These are phyloP conservation scores for Lentinula lateritia DNA, from an alignment of 768 basidiomycete species.

Conservation along the genomic window DNA sequence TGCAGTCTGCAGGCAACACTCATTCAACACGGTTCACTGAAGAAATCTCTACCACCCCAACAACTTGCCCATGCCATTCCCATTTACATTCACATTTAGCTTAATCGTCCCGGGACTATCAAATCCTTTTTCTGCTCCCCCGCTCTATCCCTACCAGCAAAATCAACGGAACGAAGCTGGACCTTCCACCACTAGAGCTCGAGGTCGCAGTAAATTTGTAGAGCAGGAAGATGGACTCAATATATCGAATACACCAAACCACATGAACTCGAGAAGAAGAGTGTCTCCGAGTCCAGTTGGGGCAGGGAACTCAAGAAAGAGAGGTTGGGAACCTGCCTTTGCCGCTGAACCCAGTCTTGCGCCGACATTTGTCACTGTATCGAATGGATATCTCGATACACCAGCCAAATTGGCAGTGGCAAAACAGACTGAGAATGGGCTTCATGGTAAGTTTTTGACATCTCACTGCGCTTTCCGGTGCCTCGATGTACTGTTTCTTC, in stretches of 20 bases:
- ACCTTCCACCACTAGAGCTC: not conserved
- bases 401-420: conserved; percentile 50
- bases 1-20: too few species aligned
- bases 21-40: not conserved
- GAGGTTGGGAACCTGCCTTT: conserved; percentile 69
- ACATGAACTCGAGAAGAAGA: conserved; percentile 20
- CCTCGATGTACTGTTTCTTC: not conserved
- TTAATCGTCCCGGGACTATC: conserved; percentile 58
- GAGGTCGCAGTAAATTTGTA: not conserved
- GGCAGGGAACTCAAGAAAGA: conserved; percentile 39
- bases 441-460: not conserved
- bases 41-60: not conserved
- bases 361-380: conserved; percentile 41
- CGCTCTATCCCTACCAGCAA: conserved; percentile 14
- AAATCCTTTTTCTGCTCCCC: conserved; percentile 52
- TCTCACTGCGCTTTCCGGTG: not conserved
- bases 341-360: conserved; percentile 50
- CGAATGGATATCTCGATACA: conserved; percentile 64
- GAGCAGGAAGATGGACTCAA: not conserved
- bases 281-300: conserved; percentile 22
- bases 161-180: conserved; percentile 13
- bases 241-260: not conserved
- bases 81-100: conserved; percentile 71
- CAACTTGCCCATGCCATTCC: conserved; percentile 1
- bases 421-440: conserved; percentile 28